Percentiles rank a stretch among this genome's conserved stretches.
These are phyloP conservation scores for Takakia lepidozioides DNA, from an alignment of 225 moss, liverwort and hornwort genomes.

Conservation along the genomic window DNA sequence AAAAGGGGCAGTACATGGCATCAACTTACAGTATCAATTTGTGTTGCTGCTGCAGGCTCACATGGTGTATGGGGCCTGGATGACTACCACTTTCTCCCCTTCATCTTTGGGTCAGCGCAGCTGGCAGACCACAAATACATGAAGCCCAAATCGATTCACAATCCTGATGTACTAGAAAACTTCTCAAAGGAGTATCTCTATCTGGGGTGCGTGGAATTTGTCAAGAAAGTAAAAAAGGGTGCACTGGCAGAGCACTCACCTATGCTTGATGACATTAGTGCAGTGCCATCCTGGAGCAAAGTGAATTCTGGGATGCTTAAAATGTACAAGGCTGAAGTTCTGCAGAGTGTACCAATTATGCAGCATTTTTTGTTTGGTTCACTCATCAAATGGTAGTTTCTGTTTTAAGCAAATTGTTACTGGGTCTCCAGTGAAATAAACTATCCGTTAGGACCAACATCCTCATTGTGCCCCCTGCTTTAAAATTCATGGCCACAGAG, in stretches of 20 bases:
- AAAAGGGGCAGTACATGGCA: too few relatives aligned
- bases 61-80: conserved; percentile 99
- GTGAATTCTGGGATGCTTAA: conserved; percentile 95
- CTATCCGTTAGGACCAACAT: too few relatives aligned
- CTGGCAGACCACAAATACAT: conserved; percentile 93
- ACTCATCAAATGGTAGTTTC: conserved; percentile 75
- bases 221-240: conserved; percentile 92
- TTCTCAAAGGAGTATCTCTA: conserved; percentile 85
- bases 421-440: too few relatives aligned
- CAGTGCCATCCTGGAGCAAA: conserved; percentile 79
- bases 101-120: conserved; percentile 88
- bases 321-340: conserved; percentile 98
- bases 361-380: conserved; percentile 98
- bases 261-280: conserved; percentile 95
- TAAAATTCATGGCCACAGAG: too few relatives aligned
- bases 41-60: conserved; percentile 52
- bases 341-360: conserved; percentile 98
- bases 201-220: conserved; percentile 83
- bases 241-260: conserved; percentile 91
- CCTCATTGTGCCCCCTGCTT: too few relatives aligned
- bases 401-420: too few relatives aligned
- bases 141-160: conserved; percentile 97
- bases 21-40: too few relatives aligned
- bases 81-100: conserved; percentile 97
- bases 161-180: conserved; percentile 78